Conservation (phyloP, 176 grass and related monocot species). For the Triticum urartu region DNA sequence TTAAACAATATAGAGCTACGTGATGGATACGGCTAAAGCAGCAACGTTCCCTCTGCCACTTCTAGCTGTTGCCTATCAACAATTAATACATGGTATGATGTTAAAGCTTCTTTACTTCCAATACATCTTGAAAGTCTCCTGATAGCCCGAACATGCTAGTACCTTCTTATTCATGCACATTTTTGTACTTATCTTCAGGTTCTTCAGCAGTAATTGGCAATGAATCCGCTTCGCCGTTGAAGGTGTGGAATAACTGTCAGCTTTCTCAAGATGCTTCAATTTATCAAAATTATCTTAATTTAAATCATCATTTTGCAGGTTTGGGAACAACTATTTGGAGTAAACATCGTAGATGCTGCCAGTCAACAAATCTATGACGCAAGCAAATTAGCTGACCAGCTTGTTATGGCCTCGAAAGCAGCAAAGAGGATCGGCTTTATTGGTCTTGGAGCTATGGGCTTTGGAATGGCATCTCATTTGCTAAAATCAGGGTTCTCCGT, state of each 20-base stretch:
- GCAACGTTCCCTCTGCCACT: conserved; percentile 84
- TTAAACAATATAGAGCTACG: conserved; percentile 52
- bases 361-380: conserved; percentile 70
- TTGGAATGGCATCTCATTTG: conserved; percentile 98
- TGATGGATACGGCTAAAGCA: conserved; percentile 82
- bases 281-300: conserved; percentile 22
- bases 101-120: conserved; percentile 21
- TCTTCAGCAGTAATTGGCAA: conserved; percentile 49
- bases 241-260: conserved; percentile 53
- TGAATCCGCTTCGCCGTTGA: conserved; percentile 56
- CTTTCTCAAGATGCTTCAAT: conserved; percentile 27
- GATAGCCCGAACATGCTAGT: neutral
- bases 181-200: conserved; percentile 53
- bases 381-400: conserved; percentile 58
- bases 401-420: conserved; percentile 60
- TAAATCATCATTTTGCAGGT: conserved; percentile 49
- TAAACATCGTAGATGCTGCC: conserved; percentile 73
- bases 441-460: conserved; percentile 97
- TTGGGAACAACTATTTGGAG: conserved; percentile 82
- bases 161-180: conserved; percentile 18
- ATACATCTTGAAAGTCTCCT: neutral
- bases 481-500: conserved; percentile 81
- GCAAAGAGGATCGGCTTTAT: conserved; percentile 83
- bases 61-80: conserved; percentile 67
- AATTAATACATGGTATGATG: conserved; percentile 75